Conservation (phyloP, 2,329 filamentous ascomycete species). For the Pyrenophora graminea region DNA sequence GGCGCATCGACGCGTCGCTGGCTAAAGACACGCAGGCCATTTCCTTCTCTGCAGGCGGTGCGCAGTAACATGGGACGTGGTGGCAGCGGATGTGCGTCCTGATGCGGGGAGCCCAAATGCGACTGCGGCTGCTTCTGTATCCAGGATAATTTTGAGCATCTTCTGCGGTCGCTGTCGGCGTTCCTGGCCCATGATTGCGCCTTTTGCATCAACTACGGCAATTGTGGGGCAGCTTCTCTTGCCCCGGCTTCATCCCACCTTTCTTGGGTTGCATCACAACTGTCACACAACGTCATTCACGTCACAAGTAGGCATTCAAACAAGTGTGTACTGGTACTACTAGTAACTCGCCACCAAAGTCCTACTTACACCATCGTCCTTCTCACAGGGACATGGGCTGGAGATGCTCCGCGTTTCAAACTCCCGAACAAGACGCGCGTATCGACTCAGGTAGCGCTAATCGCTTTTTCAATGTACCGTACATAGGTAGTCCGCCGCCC, state of each 20-base stretch:
- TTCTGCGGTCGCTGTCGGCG: slow-evolving; percentile 29
- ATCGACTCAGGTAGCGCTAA: not conserved
- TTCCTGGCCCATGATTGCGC: slow-evolving; percentile 27
- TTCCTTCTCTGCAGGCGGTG: slow-evolving; percentile 34
- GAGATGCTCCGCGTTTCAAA: slow-evolving; percentile 13
- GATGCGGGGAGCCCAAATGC: slow-evolving; percentile 19
- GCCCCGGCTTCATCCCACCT: not conserved
- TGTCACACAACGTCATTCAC: not conserved
- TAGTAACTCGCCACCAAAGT: too few species aligned
- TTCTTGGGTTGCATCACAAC: not conserved
- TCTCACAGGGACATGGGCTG: slow-evolving; percentile 2
- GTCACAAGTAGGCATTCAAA: not conserved
- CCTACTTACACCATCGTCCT: slow-evolving; percentile 9
- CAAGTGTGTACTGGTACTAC: not conserved
- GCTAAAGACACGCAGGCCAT: slow-evolving; percentile 43
- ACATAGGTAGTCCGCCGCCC: not conserved
- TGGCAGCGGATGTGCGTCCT: slow-evolving; percentile 24
- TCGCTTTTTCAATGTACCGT: not conserved
- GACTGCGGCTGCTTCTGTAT: slow-evolving; percentile 18
- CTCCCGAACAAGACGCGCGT: slow-evolving; percentile 13
- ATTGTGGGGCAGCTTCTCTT: slow-evolving; percentile 12
- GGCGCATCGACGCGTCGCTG: slow-evolving; percentile 32
- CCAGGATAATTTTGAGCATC: slow-evolving; percentile 25
- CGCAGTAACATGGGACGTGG: slow-evolving; percentile 37
- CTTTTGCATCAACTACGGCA: slow-evolving; percentile 12